phyloP scores from a whole-genome alignment of 2,329 filamentous ascomycete species.

The Diaporthe eres region DNA sequence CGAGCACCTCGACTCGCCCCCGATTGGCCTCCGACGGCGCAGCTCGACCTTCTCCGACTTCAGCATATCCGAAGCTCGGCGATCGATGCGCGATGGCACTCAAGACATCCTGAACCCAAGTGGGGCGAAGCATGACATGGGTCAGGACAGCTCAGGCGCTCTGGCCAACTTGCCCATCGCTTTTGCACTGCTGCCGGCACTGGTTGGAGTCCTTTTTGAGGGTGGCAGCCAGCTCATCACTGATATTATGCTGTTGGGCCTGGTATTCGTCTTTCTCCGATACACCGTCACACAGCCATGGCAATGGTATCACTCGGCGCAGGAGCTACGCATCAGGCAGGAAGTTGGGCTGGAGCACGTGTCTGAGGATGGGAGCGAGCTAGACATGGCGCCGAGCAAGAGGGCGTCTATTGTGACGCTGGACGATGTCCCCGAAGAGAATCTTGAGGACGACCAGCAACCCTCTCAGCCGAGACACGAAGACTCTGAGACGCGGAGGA shows the following conservation, averaged over 20 bases:
- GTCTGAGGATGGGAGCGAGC: conserved; percentile 57
- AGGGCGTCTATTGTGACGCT: conserved; percentile 50
- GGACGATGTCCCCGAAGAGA: conserved; percentile 56
- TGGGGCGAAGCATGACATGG: conserved; percentile 50
- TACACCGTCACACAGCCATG: conserved; percentile 94
- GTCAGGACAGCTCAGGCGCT: conserved; percentile 69
- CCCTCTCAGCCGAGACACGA: conserved; percentile 40
- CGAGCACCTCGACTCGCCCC: conserved; percentile 47
- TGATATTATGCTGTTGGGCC: conserved; percentile 83
- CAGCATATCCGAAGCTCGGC: conserved; percentile 77
- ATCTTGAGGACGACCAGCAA: conserved; percentile 41
- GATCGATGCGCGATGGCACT: conserved; percentile 72
- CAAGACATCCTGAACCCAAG: conserved; percentile 77
- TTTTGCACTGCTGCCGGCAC: conserved; percentile 86
- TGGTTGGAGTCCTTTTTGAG: conserved; percentile 87
- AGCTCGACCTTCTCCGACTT: conserved; percentile 86
- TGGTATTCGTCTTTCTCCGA: conserved; percentile 90
- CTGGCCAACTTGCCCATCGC: conserved; percentile 87
- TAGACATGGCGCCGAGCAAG: conserved; percentile 44
- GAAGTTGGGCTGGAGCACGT: conserved; percentile 58
- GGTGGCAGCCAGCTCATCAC: conserved; percentile 88
- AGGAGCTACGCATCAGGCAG: conserved; percentile 70
- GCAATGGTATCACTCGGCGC: conserved; percentile 83
- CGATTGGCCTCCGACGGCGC: conserved; percentile 65
- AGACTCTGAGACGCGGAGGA: conserved; percentile 6